Evolutionary conservation across 2,329 filamentous ascomycete genomes (phyloP).

Genomic region (Talaromyces sp.): DNA sequence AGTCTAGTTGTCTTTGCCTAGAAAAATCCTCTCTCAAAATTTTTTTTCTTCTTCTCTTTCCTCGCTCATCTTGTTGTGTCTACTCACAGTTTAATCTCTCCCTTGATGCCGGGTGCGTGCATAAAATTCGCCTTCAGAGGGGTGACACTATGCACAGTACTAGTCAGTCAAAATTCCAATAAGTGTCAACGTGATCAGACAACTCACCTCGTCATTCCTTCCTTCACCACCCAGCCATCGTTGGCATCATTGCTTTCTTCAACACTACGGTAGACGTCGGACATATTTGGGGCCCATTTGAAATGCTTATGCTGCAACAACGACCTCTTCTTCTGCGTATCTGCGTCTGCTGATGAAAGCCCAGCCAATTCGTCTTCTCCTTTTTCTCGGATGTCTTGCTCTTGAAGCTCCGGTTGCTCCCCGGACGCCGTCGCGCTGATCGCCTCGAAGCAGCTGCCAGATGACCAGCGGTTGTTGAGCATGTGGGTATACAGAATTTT

Average conservation of each 20-base stretch:
- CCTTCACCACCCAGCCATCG: slow-evolving; percentile 87
- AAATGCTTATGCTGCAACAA: slow-evolving; percentile 77
- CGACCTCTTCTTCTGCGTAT: slow-evolving; percentile 23
- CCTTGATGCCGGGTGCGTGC: slow-evolving; percentile 60
- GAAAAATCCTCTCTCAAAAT: slow-evolving; percentile 11
- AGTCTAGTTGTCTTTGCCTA: slow-evolving; percentile 3
- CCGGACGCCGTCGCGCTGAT: slow-evolving; percentile 59
- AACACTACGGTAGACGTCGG: slow-evolving; percentile 83
- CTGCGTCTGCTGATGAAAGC: slow-evolving; percentile 16
- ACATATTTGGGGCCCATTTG: slow-evolving; percentile 86
- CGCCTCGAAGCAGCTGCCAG: slow-evolving; percentile 81
- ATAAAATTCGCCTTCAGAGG: slow-evolving; percentile 90
- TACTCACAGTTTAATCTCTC: slow-evolving; percentile 80
- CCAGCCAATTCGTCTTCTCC: slow-evolving; percentile 40
- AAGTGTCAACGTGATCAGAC: neutral
- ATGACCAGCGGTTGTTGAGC: slow-evolving; percentile 84
- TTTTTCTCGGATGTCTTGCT: slow-evolving; percentile 65
- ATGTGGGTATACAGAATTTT: slow-evolving; percentile 80
- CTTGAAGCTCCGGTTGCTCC: slow-evolving; percentile 58
- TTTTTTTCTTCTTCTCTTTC: slow-evolving; percentile 9
- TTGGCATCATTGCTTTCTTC: slow-evolving; percentile 71
- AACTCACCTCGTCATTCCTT: slow-evolving; percentile 73
- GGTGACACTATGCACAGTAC: slow-evolving; percentile 60
- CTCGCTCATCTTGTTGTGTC: slow-evolving; percentile 11
- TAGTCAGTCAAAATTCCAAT: neutral